phyloP scores from a whole-genome alignment of 2,329 filamentous ascomycete species.

The Xylaria arbuscula region DNA sequence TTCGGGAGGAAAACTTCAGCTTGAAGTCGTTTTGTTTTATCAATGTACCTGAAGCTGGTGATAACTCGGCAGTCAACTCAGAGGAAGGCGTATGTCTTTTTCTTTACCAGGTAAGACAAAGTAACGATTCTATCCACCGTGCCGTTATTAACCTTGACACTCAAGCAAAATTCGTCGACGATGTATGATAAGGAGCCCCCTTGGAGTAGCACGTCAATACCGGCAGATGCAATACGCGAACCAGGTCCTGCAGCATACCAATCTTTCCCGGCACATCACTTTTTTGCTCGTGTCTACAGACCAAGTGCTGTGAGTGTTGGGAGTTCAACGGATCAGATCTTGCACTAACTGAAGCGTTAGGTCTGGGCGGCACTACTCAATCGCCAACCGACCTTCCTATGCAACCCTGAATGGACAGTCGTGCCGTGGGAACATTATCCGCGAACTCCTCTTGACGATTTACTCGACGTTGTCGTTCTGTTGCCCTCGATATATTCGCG shows the following conservation, averaged over 20 bases:
- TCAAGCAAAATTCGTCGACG: constrained; percentile 59
- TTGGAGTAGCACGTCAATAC: constrained; percentile 53
- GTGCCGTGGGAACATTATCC: constrained; percentile 64
- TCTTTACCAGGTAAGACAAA: constrained; percentile 62
- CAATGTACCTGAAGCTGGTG: constrained; percentile 50
- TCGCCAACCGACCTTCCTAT: constrained; percentile 63
- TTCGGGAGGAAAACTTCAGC: constrained; percentile 53
- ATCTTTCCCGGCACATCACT: constrained; percentile 67
- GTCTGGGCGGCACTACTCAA: constrained; percentile 60
- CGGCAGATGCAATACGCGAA: constrained; percentile 53
- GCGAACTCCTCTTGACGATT: constrained; percentile 62
- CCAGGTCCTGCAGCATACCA: constrained; percentile 60
- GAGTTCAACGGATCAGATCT: not conserved
- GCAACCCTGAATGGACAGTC: constrained; percentile 62
- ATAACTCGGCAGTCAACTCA: constrained; percentile 44
- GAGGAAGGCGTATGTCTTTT: constrained; percentile 61
- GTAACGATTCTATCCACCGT: not conserved
- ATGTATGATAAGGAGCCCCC: constrained; percentile 49
- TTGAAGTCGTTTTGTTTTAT: constrained; percentile 59
- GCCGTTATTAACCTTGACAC: constrained; percentile 28
- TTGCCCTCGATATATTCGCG: constrained; percentile 61
- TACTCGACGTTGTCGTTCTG: constrained; percentile 63
- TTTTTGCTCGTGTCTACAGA: constrained; percentile 66
- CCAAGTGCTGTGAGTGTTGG: constrained; percentile 60
- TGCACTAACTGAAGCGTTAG: constrained; percentile 38